Evolutionary conservation across 148 eudicot species (phyloP).

Genomic region (Camellia granthamiana): DNA sequence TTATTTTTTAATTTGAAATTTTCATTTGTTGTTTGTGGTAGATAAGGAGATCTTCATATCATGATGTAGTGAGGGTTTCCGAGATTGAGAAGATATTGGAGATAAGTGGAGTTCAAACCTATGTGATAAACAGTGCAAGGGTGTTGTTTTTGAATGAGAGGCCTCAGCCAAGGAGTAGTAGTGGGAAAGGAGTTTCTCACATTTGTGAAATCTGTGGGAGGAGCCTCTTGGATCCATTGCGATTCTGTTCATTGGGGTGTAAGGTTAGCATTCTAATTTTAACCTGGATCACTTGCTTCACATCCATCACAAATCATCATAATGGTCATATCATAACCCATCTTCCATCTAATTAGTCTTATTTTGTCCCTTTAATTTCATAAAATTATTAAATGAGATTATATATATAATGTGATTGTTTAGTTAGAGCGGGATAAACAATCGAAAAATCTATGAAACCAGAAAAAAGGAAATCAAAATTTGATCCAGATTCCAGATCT

Average conservation of each 20-base stretch:
- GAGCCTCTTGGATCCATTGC: constrained; percentile 74
- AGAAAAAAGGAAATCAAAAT: no score
- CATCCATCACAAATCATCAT: constrained; percentile 8
- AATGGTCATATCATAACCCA: constrained; percentile 10
- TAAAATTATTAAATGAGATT: no score
- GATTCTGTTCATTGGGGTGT: constrained; percentile 76
- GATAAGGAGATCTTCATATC: constrained; percentile 92
- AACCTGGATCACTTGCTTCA: background rate
- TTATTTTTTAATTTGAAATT: background rate
- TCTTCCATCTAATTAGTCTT: background rate
- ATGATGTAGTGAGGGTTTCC: constrained; percentile 88
- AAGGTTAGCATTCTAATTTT: constrained; percentile 40
- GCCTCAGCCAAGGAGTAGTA: constrained; percentile 61
- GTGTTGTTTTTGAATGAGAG: constrained; percentile 85
- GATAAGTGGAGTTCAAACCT: constrained; percentile 75
- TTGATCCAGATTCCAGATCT: no score
- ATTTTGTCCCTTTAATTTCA: no score
- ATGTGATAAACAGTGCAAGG: constrained; percentile 87
- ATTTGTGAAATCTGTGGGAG: constrained; percentile 85
- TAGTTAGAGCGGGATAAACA: no score
- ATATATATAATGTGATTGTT: no score
- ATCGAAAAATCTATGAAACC: no score
- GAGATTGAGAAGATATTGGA: constrained; percentile 70
- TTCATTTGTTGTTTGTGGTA: constrained; percentile 21
- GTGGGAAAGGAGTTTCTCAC: constrained; percentile 68